A percentile compares a stretch with the other conserved stretches of the same genome.
Evolutionary conservation across 164 flowering plant species (phyloP).

Genomic region (Houttuynia cordata): DNA sequence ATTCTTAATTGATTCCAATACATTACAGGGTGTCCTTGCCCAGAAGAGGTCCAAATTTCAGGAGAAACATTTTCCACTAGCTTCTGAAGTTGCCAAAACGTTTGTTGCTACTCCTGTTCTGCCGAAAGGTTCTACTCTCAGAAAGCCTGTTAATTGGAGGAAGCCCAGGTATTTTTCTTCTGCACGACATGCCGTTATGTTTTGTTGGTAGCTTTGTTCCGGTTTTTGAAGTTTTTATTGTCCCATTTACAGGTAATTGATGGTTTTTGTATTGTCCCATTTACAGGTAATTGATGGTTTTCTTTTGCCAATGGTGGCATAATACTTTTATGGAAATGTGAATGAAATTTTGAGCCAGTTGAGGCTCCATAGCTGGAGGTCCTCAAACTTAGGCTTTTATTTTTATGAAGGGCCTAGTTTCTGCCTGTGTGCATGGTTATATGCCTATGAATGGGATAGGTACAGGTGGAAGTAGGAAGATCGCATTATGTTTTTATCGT

Average conservation of each 20-base stretch:
- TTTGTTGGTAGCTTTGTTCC: background rate
- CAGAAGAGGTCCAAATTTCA: conserved; percentile 72
- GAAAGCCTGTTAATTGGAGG: conserved; percentile 29
- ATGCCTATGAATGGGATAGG: too few species aligned
- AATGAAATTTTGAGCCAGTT: background rate
- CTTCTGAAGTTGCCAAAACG: conserved; percentile 62
- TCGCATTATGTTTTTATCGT: too few species aligned
- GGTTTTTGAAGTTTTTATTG: background rate
- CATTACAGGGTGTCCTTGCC: conserved; percentile 66
- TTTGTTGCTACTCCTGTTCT: conserved; percentile 56
- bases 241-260: conserved; percentile 40
- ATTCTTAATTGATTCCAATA: background rate
- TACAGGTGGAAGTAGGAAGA: too few species aligned
- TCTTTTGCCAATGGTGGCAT: conserved; percentile 17
- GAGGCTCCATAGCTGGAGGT: conserved; percentile 1
- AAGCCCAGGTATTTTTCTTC: conserved; percentile 48
- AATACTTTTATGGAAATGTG: conserved; percentile 8
- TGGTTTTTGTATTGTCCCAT: conserved; percentile 12
- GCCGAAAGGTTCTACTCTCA: conserved; percentile 29
- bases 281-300: conserved; percentile 51
- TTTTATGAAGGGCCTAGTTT: too few species aligned
- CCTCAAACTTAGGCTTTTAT: background rate
- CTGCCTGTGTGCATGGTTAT: too few species aligned
- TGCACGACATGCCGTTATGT: background rate
- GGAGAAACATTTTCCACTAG: conserved; percentile 59